Evolutionary conservation across 2,329 filamentous ascomycete species (phyloP).

Genomic region (Arthrobotrys conoides): DNA sequence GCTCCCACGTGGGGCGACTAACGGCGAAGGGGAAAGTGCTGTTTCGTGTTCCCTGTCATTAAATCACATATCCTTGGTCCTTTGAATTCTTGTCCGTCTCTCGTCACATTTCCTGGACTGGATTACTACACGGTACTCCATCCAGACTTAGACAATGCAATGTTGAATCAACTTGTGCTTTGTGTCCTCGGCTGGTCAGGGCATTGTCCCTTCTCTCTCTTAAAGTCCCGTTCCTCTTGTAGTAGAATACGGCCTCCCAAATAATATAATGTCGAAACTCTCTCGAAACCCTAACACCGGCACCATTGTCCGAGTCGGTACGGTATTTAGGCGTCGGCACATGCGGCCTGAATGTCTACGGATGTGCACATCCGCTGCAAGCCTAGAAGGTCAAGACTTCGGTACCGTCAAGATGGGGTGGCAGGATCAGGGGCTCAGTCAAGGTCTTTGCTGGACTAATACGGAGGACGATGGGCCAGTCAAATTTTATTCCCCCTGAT

Average conservation of each 20-base stretch:
- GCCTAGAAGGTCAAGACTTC: slow-evolving; percentile 31
- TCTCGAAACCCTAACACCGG: slow-evolving; percentile 12
- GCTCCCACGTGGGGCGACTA: slow-evolving; percentile 50
- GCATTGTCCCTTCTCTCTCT: too few relatives aligned
- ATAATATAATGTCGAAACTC: background rate
- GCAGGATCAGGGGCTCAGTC: slow-evolving; percentile 49
- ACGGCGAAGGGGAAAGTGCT: slow-evolving; percentile 46
- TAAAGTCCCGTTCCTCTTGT: background rate
- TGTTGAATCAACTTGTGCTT: slow-evolving; percentile 9
- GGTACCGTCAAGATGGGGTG: slow-evolving; percentile 27
- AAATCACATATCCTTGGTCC: slow-evolving; percentile 22
- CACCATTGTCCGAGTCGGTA: background rate
- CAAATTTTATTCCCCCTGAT: slow-evolving; percentile 47
- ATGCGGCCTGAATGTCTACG: slow-evolving; percentile 24
- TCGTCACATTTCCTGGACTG: slow-evolving; percentile 27
- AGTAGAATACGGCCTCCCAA: background rate
- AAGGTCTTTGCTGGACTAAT: background rate
- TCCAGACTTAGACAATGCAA: background rate
- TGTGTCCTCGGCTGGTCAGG: background rate
- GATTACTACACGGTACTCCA: too few relatives aligned
- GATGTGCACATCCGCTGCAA: slow-evolving; percentile 19
- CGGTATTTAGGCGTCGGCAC: slow-evolving; percentile 38
- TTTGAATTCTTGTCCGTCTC: slow-evolving; percentile 2
- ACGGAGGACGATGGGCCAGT: too few relatives aligned
- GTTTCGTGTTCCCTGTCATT: slow-evolving; percentile 47